Evolutionary conservation across 129 eudicot species (phyloP).

Genomic region (Saposhnikovia divaricata): DNA sequence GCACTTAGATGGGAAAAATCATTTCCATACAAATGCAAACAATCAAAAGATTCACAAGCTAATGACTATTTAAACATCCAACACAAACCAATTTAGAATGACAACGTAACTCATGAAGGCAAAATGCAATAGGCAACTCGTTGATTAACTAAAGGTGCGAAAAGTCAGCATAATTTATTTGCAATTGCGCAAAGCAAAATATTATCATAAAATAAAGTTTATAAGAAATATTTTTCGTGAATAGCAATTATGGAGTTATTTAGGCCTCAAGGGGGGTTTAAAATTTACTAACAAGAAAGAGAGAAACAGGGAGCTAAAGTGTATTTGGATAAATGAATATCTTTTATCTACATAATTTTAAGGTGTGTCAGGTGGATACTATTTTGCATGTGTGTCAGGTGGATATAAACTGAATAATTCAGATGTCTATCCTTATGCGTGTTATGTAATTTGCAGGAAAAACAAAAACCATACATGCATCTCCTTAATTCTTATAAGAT

Average conservation of each 20-base stretch:
- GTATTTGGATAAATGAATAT: background rate
- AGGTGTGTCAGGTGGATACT: too few species aligned
- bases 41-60: background rate
- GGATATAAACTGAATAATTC: background rate
- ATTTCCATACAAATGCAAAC: background rate
- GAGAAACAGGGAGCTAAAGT: background rate
- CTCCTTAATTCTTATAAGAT: background rate
- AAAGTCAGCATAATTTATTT: background rate
- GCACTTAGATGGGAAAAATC: background rate
- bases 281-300: background rate
- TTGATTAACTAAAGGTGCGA: background rate
- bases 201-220: background rate
- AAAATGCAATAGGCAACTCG: background rate
- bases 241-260: background rate
- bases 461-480: background rate
- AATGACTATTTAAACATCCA: background rate
- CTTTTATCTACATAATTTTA: too few species aligned
- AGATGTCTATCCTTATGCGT: background rate
- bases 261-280: background rate
- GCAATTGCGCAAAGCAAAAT: background rate
- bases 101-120: background rate
- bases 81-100: background rate
- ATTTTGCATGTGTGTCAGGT: too few species aligned
- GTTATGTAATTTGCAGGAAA: background rate
- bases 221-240: accelerated